These are phyloP conservation scores for Peronosclerospora sorghi DNA, from an alignment of 352 stramenopile species.

Conservation along the genomic window DNA sequence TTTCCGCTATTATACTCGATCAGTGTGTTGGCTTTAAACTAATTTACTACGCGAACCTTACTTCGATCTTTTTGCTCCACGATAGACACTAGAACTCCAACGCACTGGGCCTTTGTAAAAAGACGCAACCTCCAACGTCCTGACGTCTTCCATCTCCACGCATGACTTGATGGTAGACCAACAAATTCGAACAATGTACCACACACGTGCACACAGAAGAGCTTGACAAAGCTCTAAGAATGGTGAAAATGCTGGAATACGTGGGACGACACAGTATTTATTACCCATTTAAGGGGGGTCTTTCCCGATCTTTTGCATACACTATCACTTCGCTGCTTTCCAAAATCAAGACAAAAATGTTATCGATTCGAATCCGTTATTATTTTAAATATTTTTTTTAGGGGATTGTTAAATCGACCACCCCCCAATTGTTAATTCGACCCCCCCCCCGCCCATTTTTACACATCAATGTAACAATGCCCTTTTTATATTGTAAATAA, in stretches of 20 bases:
- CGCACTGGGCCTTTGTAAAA: constrained; percentile 58
- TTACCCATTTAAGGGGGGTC: constrained; percentile 54
- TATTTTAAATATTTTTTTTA: no score
- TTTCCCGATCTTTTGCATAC: constrained; percentile 15
- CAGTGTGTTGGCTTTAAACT: background rate
- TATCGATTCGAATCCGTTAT: no score
- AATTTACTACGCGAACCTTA: constrained; percentile 8
- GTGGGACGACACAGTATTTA: background rate
- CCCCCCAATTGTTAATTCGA: no score
- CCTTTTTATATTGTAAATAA: no score
- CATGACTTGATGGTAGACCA: constrained; percentile 43
- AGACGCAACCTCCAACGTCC: no score
- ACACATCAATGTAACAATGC: no score
- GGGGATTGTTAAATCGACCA: no score
- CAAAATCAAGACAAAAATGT: no score
- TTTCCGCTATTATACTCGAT: constrained; percentile 35
- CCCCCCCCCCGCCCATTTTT: no score
- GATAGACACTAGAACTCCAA: constrained; percentile 49
- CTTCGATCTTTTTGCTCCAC: constrained; percentile 40
- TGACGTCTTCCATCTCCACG: constrained; percentile 24
- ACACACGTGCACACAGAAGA: constrained; percentile 38
- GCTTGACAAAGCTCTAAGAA: constrained; percentile 51
- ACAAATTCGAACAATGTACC: constrained; percentile 33
- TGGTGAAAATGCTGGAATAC: background rate
- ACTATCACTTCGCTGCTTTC: no score